These are phyloP conservation scores for Ceratocystis albifundus DNA, from an alignment of 2,329 filamentous ascomycete species.

Conservation along the genomic window DNA sequence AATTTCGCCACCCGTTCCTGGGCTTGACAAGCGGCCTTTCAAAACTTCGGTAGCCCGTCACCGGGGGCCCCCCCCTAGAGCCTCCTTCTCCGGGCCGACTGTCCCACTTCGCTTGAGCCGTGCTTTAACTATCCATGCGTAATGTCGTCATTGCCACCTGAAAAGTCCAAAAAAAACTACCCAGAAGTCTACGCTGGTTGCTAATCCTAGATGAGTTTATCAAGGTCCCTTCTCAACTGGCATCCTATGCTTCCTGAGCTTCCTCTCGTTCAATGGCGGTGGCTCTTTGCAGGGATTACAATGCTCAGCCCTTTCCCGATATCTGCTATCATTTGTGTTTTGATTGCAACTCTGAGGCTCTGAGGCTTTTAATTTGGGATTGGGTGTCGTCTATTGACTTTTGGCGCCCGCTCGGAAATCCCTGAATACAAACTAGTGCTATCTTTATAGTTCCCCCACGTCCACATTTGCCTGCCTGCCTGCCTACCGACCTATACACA, in stretches of 20 bases:
- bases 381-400: not conserved
- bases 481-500: not conserved
- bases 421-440: not conserved
- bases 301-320: slow-evolving; percentile 6
- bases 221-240: slow-evolving; percentile 12
- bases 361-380: slow-evolving; percentile 20
- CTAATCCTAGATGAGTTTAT: slow-evolving; percentile 20
- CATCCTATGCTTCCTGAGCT: not conserved
- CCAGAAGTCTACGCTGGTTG: slow-evolving; percentile 10
- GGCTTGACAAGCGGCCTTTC: slow-evolving; percentile 16
- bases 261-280: too few relatives aligned
- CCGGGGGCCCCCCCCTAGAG: slow-evolving; percentile 17
- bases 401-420: slow-evolving; percentile 1
- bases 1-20: slow-evolving; percentile 22
- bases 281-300: slow-evolving; percentile 2
- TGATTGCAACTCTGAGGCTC: slow-evolving; percentile 21
- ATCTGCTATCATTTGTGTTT: not conserved
- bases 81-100: slow-evolving; percentile 23
- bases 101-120: slow-evolving; percentile 23
- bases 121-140: slow-evolving; percentile 20
- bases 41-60: slow-evolving; percentile 21
- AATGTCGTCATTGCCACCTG: slow-evolving; percentile 19
- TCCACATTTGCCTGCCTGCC: not conserved
- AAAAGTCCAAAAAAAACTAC: slow-evolving; percentile 18
- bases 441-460: not conserved